Evolutionary conservation across 1,284 basidiomycete genomes (phyloP).

Genomic region (Salmacisia buchloeana): DNA sequence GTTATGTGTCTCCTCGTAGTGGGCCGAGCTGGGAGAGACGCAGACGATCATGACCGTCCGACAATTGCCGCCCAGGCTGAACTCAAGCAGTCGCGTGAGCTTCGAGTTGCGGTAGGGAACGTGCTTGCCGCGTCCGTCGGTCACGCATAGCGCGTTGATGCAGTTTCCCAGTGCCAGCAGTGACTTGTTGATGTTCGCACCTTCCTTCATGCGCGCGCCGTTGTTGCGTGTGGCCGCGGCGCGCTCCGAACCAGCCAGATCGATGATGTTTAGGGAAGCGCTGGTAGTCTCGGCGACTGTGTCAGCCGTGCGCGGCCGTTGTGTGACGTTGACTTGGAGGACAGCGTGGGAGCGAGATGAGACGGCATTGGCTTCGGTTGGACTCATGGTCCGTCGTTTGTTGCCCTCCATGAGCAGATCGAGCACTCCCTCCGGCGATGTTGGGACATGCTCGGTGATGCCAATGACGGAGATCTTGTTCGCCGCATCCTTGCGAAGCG

Average conservation of each 20-base stretch:
- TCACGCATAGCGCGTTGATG: conserved; percentile 49
- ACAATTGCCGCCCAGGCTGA: conserved; percentile 51
- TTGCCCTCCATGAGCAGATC: conserved; percentile 49
- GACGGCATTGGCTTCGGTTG: conserved; percentile 49
- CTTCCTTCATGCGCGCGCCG: conserved; percentile 50
- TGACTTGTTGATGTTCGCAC: conserved; percentile 51
- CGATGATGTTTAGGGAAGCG: conserved; percentile 50
- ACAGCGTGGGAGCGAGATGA: conserved; percentile 47
- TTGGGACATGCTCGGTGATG: conserved; percentile 47
- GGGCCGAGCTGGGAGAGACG: conserved; percentile 45
- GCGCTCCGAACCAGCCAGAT: conserved; percentile 47
- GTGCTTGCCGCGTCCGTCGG: conserved; percentile 34
- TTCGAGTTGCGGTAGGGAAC: conserved; percentile 49
- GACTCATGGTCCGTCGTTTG: conserved; percentile 44
- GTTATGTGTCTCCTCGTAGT: conserved; percentile 50
- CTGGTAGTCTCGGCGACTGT: conserved; percentile 41
- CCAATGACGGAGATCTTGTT: conserved; percentile 49
- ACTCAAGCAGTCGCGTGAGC: conserved; percentile 48
- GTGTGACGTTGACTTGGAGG: conserved; percentile 48
- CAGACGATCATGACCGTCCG: conserved; percentile 51
- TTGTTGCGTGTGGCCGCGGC: conserved; percentile 48
- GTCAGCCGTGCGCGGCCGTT: conserved; percentile 44
- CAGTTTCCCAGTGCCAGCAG: conserved; percentile 49
- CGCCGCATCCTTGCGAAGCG: conserved; percentile 43
- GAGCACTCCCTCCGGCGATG: conserved; percentile 42